phyloP scores from a whole-genome alignment of 495 filamentous ascomycete genomes.

The Hapsidospora chrysogenum region DNA sequence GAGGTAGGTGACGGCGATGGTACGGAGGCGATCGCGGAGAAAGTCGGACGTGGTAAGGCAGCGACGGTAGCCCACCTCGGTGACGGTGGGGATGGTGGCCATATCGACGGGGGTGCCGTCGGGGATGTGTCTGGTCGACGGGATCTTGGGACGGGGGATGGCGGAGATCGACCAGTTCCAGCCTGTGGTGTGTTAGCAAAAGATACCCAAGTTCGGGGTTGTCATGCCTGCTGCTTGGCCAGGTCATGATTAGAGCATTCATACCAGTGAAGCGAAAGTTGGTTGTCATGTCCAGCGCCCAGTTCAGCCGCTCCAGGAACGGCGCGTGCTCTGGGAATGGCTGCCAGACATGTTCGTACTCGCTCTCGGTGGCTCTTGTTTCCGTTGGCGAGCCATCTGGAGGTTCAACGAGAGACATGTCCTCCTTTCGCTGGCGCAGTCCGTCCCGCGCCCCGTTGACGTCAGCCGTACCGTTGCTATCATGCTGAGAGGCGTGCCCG shows the following conservation, averaged over 20 bases:
- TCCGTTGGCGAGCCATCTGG: background rate
- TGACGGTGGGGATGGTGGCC: conserved; percentile 6
- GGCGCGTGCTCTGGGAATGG: conserved; percentile 39
- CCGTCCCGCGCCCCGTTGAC: background rate
- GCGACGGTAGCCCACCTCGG: conserved; percentile 15
- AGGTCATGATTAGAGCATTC: background rate
- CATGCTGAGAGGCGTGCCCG: background rate
- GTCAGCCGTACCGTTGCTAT: background rate
- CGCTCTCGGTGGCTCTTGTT: conserved; percentile 1
- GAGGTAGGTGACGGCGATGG: conserved; percentile 39
- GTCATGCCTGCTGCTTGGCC: background rate
- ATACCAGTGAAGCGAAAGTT: conserved; percentile 48
- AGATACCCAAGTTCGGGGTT: background rate
- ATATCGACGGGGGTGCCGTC: conserved; percentile 4
- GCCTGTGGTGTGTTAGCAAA: conserved; percentile 27
- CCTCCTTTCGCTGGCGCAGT: background rate
- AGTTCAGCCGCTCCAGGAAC: conserved; percentile 48
- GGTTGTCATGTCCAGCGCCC: conserved; percentile 49
- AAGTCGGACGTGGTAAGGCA: conserved; percentile 23
- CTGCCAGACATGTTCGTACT: conserved; percentile 49
- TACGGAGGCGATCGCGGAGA: conserved; percentile 26
- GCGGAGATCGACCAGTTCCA: conserved; percentile 59
- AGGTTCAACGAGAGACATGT: too few species aligned
- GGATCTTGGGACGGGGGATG: conserved; percentile 31
- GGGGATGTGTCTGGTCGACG: conserved; percentile 12